Evolutionary conservation across 2,329 filamentous ascomycete species (phyloP), one percentile per base, ranked within the genome.

Genomic region (Colletotrichum truncatum): DNA sequence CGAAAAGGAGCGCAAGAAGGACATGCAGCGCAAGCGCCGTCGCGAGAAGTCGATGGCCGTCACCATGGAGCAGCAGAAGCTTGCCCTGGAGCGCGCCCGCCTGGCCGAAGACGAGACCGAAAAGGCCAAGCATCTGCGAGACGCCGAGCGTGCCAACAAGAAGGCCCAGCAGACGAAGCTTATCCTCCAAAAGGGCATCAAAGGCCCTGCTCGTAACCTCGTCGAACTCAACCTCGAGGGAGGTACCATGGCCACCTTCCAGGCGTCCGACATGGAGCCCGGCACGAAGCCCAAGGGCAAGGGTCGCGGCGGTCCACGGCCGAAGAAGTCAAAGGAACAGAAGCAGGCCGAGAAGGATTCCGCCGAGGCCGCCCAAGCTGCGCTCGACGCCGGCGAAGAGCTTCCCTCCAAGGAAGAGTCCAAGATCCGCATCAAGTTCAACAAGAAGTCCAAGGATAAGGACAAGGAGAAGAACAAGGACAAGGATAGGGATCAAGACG

Each of bases 1-100:
- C 67, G 96, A 99, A 78, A 99, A 99, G 81, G 96, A 99, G 80
- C 93, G 96, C 69, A 99, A 99, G 84, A 99, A 99, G 82, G 96
- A 99, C 75, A 98, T 99, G 93, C 96, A 99, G 77, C 92, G 96
- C 68, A 99, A 98, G 82, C 89, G 96, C 66, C 91, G 96, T 43
- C 91, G 96, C 16, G 95, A 98, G 77, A 98, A 98, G 82, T 97
- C 95, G 4, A 94, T 98, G 84, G 94, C 94, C 4, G 91, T 97
- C 65, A 95, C 94, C 6, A 92, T 97, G 72, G 95, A 98, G 75
- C 91, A 94, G 75, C 96, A 97, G 80, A 92, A 96, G 68, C 88
- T 91, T 4, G 93, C 93, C 4, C 84, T 97, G 45, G 89, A 91
- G 68, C 91, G 91, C 69, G 93, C 94, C 9, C 87, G 91, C 64